Evolutionary conservation across 495 filamentous ascomycete species (phyloP).

Genomic region (Neurospora sp.): DNA sequence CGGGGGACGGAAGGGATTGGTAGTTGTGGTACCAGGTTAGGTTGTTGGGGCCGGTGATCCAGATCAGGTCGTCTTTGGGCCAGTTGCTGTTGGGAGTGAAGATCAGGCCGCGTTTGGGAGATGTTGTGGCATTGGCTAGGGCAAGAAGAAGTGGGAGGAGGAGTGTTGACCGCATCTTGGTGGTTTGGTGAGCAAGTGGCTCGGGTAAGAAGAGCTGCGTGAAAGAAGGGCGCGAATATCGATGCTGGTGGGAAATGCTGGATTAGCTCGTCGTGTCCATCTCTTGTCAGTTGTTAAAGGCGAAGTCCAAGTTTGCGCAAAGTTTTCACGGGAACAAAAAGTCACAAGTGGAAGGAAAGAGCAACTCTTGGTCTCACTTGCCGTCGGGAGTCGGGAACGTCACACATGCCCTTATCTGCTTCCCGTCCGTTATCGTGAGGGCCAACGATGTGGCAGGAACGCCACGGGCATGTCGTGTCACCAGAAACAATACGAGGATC

Average conservation of each 20-base stretch:
- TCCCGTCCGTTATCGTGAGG: background rate
- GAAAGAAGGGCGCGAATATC: background rate
- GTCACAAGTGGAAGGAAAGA: background rate
- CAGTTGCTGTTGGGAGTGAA: conserved; percentile 36
- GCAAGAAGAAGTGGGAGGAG: background rate
- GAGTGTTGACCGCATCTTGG: too few species aligned
- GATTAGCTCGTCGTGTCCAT: background rate
- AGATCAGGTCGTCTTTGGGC: conserved; percentile 42
- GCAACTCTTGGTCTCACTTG: background rate
- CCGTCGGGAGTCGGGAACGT: background rate
- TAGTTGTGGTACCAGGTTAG: conserved; percentile 70
- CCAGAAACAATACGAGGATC: background rate
- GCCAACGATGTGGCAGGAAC: background rate
- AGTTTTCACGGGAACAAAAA: background rate
- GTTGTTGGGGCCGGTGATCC: conserved; percentile 31
- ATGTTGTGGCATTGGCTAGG: background rate
- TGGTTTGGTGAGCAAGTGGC: background rate
- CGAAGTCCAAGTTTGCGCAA: background rate
- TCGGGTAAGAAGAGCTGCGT: background rate
- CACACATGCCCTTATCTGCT: background rate
- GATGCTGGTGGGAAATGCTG: background rate
- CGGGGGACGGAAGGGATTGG: conserved; percentile 29
- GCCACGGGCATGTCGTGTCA: background rate
- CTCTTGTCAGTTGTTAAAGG: background rate
- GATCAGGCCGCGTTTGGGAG: conserved; percentile 50